phyloP scores from a whole-genome alignment of 2,329 filamentous ascomycete species.

The Fusarium buxicola region DNA sequence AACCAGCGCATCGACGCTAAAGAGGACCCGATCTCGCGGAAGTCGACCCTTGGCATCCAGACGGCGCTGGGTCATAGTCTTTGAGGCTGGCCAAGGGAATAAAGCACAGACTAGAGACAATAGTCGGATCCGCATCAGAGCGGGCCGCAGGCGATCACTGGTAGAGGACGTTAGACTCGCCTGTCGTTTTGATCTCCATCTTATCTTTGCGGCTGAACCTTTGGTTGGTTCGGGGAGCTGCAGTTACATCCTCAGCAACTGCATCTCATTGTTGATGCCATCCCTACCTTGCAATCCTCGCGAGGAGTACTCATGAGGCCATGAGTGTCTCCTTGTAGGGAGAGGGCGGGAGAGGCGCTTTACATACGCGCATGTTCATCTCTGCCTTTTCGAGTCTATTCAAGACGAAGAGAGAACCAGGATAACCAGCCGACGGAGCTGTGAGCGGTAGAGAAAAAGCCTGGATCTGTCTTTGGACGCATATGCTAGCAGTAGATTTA shows the following conservation, averaged over 20 bases:
- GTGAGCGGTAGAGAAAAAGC: neutral
- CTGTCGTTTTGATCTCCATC: neutral
- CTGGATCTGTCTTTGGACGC: neutral
- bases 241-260: neutral
- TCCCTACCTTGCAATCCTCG: neutral
- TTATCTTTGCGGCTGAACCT: neutral
- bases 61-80: neutral
- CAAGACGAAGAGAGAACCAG: neutral
- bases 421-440: neutral
- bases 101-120: slow-evolving; percentile 27
- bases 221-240: slow-evolving; percentile 8
- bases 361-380: neutral
- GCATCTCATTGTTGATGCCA: slow-evolving; percentile 3
- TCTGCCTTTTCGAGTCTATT: neutral
- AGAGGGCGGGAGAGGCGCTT: neutral
- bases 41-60: slow-evolving; percentile 1
- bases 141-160: slow-evolving; percentile 32
- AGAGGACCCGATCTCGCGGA: slow-evolving; percentile 15
- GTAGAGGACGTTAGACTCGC: slow-evolving; percentile 14
- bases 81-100: slow-evolving; percentile 13
- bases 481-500: too few relatives aligned
- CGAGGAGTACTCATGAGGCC: neutral
- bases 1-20: slow-evolving; percentile 22
- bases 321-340: neutral
- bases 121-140: slow-evolving; percentile 36